Conservation (phyloP, 2,329 filamentous ascomycete genomes). For the Fusarium sp. region DNA sequence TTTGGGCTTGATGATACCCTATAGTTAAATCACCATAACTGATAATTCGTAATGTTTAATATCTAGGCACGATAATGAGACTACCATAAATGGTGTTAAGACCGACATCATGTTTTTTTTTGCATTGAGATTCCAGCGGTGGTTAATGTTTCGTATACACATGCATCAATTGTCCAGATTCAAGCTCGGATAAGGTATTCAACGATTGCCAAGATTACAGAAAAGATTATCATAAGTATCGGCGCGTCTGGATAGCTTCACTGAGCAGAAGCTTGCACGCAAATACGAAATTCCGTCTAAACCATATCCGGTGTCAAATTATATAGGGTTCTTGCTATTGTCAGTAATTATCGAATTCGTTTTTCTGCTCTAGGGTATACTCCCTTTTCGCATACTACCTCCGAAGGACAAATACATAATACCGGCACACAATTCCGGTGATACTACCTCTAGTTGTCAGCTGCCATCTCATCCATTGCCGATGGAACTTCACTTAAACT, state of each 20-base stretch:
- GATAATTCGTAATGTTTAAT: conserved; percentile 15
- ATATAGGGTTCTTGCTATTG: not conserved
- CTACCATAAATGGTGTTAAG: not conserved
- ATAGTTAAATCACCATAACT: not conserved
- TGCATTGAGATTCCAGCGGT: not conserved
- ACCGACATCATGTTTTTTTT: not conserved
- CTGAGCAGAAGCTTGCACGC: not conserved
- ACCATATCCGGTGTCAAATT: not conserved
- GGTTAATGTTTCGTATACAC: not conserved
- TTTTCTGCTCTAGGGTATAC: not conserved
- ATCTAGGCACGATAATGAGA: not conserved
- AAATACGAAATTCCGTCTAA: not conserved
- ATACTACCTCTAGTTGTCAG: not conserved
- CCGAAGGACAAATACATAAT: not conserved
- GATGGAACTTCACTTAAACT: not conserved
- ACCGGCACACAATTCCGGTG: not conserved
- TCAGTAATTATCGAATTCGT: not conserved
- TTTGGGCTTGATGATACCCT: not conserved
- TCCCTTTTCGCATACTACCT: too few relatives aligned
- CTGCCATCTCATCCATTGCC: not conserved
- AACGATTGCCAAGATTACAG: not conserved
- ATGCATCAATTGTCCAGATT: not conserved
- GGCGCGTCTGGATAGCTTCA: not conserved
- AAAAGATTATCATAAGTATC: not conserved
- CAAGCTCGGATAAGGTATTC: not conserved